Evolutionary conservation across 257 asterid genomes (phyloP).

Genomic region (Hygrophila difformis): DNA sequence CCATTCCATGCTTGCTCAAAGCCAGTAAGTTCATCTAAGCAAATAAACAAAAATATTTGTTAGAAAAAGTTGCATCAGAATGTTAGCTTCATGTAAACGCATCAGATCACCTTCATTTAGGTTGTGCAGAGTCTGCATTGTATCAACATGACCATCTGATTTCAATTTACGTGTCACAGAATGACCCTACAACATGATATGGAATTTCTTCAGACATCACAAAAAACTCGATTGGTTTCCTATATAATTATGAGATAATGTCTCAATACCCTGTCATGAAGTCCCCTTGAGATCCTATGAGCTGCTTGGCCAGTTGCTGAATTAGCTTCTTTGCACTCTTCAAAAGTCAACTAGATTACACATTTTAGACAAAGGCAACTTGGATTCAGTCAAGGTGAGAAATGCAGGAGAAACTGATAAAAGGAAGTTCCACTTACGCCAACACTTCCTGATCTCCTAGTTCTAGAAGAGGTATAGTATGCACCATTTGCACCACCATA

Average conservation of each 20-base stretch:
- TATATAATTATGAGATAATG: no score
- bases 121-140: slow-evolving; percentile 80
- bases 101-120: slow-evolving; percentile 53
- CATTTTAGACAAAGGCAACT: slow-evolving; percentile 10
- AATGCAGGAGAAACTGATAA: neutral
- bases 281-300: slow-evolving; percentile 66
- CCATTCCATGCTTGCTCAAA: slow-evolving; percentile 82
- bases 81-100: neutral
- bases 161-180: slow-evolving; percentile 65
- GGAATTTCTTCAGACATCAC: slow-evolving; percentile 12
- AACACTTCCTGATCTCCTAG: slow-evolving; percentile 67
- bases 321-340: slow-evolving; percentile 86
- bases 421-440: slow-evolving; percentile 51
- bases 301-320: slow-evolving; percentile 74
- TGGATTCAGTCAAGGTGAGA: no score
- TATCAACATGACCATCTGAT: slow-evolving; percentile 79
- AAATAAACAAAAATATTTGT: slow-evolving; percentile 9
- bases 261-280: slow-evolving; percentile 70
- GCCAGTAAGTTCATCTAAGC: slow-evolving; percentile 55
- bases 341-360: slow-evolving; percentile 52
- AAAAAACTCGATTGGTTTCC: no score
- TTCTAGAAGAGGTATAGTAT: slow-evolving; percentile 62
- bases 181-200: slow-evolving; percentile 60
- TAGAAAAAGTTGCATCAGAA: neutral
- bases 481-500: slow-evolving; percentile 86